Percentiles rank a stretch among this genome's conserved stretches.
Evolutionary conservation across 106 monocot genomes (phyloP).

Genomic region (Dioscorea alata): DNA sequence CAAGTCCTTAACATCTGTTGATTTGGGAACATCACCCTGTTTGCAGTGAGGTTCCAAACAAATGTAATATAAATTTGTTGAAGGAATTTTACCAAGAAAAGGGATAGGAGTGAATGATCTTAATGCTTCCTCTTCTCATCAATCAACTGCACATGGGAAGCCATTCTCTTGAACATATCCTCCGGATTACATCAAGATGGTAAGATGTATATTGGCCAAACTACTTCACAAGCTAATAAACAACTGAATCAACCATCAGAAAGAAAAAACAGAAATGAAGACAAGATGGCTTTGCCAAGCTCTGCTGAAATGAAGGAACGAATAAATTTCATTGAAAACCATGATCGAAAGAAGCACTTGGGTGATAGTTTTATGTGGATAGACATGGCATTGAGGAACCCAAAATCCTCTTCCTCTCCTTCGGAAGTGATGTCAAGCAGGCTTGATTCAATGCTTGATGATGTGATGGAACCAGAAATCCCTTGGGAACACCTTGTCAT

Average conservation of each 20-base stretch:
- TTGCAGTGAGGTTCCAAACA: conserved; percentile 58
- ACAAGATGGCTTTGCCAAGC: conserved; percentile 8
- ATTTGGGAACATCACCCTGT: conserved; percentile 79
- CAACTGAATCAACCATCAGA: conserved; percentile 20
- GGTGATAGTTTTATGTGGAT: too few species aligned
- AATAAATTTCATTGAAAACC: too few species aligned
- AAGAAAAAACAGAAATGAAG: conserved; percentile 3
- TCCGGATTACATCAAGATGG: conserved; percentile 13
- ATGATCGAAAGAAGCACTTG: too few species aligned
- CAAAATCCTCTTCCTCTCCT: too few species aligned
- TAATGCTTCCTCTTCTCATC: conserved; percentile 37
- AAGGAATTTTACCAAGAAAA: conserved; percentile 50
- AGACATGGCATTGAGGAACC: too few species aligned
- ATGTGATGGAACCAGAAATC: conserved; percentile 90
- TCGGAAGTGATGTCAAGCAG: conserved; percentile 27
- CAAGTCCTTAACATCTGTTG: conserved; percentile 64
- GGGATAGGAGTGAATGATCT: conserved; percentile 33
- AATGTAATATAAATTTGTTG: conserved; percentile 44
- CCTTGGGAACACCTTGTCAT: conserved; percentile 92
- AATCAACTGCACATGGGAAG: conserved; percentile 26
- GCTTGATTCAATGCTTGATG: conserved; percentile 85
- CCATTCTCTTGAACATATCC: conserved; percentile 10
- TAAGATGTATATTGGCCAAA: conserved; percentile 7
- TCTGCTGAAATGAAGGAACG: conserved; percentile 17
- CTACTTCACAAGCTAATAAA: conserved; percentile 17